Conservation (phyloP, 2,329 filamentous ascomycete genomes). For the Ophiostoma tasmaniense region DNA sequence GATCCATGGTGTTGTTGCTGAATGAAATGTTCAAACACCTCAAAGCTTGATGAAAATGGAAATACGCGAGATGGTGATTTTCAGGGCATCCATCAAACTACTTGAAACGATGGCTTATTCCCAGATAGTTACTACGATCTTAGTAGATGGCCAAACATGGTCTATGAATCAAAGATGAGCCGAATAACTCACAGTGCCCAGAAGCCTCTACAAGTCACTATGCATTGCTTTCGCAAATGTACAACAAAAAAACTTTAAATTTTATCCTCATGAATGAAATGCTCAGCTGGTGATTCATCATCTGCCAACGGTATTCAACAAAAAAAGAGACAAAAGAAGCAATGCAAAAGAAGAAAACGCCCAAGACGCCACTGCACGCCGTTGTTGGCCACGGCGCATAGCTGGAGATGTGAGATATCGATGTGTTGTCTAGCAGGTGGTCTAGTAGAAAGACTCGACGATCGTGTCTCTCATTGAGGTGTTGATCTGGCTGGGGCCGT, state of each 20-base stretch:
- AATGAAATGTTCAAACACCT: too few species aligned
- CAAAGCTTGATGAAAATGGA: too few species aligned
- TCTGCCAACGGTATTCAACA: not conserved
- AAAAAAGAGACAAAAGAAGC: conserved; percentile 2
- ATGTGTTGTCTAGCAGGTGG: conserved; percentile 22
- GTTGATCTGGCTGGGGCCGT: conserved; percentile 69
- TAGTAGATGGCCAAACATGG: too few species aligned
- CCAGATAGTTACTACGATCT: too few species aligned
- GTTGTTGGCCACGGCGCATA: not conserved
- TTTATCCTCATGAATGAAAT: not conserved
- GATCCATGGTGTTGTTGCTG: too few species aligned
- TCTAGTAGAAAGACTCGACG: conserved; percentile 95
- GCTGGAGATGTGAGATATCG: not conserved
- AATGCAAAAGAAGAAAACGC: conserved; percentile 13
- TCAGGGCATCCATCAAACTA: too few species aligned
- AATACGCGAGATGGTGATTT: too few species aligned
- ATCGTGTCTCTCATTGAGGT: conserved; percentile 91
- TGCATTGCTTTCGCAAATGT: too few species aligned
- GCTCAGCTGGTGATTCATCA: not conserved
- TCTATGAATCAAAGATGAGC: too few species aligned
- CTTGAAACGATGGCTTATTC: too few species aligned
- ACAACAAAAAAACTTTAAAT: not conserved
- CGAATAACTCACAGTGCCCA: too few species aligned
- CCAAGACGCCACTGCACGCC: conserved; percentile 14
- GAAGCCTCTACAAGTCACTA: too few species aligned